phyloP scores from a whole-genome alignment of 2,329 filamentous ascomycete species.

The Diaporthe sp. region DNA sequence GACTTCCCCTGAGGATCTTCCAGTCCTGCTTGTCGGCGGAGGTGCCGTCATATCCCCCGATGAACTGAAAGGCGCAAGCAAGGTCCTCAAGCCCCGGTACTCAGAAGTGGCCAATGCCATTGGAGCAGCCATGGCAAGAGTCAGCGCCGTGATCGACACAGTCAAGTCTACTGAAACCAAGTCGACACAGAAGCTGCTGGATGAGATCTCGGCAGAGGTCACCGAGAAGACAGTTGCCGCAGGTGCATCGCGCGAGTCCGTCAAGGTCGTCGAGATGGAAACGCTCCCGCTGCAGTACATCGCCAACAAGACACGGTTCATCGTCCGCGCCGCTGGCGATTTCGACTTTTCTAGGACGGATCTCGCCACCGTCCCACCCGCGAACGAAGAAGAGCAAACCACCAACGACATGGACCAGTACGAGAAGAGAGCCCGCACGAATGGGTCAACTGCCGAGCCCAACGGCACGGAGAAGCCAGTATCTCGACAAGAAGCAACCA shows the following conservation, averaged over 20 bases:
- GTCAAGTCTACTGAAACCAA: conserved; percentile 63
- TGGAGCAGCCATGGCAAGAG: conserved; percentile 73
- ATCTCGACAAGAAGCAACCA: neutral
- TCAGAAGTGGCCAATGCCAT: conserved; percentile 75
- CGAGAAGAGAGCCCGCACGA: conserved; percentile 43
- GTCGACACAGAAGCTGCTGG: conserved; percentile 54
- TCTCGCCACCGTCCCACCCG: conserved; percentile 31
- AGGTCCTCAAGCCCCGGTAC: conserved; percentile 69
- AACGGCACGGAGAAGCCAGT: conserved; percentile 31
- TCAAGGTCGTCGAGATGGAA: conserved; percentile 67
- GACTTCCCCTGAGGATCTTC: conserved; percentile 70
- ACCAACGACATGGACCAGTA: conserved; percentile 46
- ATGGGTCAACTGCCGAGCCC: conserved; percentile 24
- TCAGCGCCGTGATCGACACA: conserved; percentile 67
- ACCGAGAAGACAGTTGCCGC: conserved; percentile 60
- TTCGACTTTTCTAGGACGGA: conserved; percentile 61
- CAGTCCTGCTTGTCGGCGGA: conserved; percentile 74
- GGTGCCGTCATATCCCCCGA: conserved; percentile 72
- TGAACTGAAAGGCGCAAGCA: conserved; percentile 67
- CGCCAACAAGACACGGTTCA: conserved; percentile 67
- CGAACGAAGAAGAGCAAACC: conserved; percentile 18
- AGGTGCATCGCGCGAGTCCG: conserved; percentile 60
- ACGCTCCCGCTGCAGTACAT: conserved; percentile 69
- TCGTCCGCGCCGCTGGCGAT: conserved; percentile 72
- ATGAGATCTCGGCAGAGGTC: conserved; percentile 56